phyloP scores from a whole-genome alignment of 257 asterid species.

The Euphrasia confusa region DNA sequence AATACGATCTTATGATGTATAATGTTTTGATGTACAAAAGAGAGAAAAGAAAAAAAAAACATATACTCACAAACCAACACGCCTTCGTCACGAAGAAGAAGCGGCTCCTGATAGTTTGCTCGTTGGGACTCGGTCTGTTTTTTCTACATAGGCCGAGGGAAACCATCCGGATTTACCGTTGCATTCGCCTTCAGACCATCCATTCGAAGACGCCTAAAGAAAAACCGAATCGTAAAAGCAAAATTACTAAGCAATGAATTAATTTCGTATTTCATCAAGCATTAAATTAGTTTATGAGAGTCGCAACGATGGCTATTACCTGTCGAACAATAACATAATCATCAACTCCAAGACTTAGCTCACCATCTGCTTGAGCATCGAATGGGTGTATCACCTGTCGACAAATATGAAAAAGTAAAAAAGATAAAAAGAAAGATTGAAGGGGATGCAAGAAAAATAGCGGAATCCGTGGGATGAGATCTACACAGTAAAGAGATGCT shows the following conservation, averaged over 20 bases:
- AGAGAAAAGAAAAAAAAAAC: background rate
- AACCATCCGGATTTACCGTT: constrained; percentile 87
- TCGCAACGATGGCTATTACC: constrained; percentile 35
- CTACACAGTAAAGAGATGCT: background rate
- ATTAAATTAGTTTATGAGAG: background rate
- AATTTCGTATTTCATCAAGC: background rate
- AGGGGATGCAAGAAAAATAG: background rate
- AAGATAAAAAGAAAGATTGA: background rate
- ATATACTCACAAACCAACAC: background rate
- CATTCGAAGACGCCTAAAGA: constrained; percentile 56
- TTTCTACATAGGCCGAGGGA: constrained; percentile 82
- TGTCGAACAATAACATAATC: constrained; percentile 77
- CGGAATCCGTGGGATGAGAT: background rate
- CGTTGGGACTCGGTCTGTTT: constrained; percentile 35
- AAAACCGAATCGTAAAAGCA: constrained; percentile 7
- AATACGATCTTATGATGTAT: constrained; percentile 8
- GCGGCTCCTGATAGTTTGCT: constrained; percentile 32
- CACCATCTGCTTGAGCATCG: constrained; percentile 86
- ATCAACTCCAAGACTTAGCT: constrained; percentile 64
- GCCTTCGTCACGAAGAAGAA: constrained; percentile 11
- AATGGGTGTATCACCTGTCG: constrained; percentile 77
- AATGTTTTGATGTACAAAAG: constrained; percentile 17
- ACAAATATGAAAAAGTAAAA: constrained; percentile 6
- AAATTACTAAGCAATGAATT: constrained; percentile 4
- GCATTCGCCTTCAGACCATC: constrained; percentile 99